These are phyloP conservation scores for Cercospora sojina DNA, from an alignment of 2,329 filamentous ascomycete species.

Conservation along the genomic window DNA sequence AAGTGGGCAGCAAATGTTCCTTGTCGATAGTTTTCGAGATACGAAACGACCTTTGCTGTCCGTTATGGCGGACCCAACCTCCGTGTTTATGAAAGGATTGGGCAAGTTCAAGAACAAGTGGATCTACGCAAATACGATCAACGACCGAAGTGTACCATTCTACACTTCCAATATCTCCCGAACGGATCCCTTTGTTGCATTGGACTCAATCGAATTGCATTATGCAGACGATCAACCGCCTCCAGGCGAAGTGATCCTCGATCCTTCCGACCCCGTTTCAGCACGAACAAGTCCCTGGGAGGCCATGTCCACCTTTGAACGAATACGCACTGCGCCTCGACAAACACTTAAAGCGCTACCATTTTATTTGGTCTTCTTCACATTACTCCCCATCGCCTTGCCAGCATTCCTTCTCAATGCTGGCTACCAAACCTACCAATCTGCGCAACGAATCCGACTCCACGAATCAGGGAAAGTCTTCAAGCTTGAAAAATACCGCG, in stretches of 20 bases:
- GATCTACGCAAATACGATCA: constrained; percentile 82
- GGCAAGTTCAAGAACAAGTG: constrained; percentile 72
- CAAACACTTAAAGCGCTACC: constrained; percentile 57
- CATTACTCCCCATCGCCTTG: constrained; percentile 73
- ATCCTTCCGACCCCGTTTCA: constrained; percentile 62
- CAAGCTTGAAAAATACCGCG: constrained; percentile 67
- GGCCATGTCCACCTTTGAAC: constrained; percentile 24
- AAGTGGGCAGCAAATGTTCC: constrained; percentile 84
- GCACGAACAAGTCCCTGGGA: constrained; percentile 36
- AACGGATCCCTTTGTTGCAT: constrained; percentile 72
- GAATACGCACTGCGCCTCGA: constrained; percentile 26
- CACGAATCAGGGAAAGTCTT: constrained; percentile 67
- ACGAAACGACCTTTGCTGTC: constrained; percentile 78
- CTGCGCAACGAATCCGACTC: constrained; percentile 69
- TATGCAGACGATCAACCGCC: constrained; percentile 69
- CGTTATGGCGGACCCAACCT: constrained; percentile 76
- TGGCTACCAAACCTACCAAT: constrained; percentile 72
- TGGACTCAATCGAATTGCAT: constrained; percentile 67
- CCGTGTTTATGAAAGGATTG: constrained; percentile 81
- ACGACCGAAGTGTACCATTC: constrained; percentile 77
- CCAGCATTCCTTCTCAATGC: constrained; percentile 73
- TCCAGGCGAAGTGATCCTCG: constrained; percentile 70
- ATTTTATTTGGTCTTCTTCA: constrained; percentile 60
- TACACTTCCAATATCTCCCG: constrained; percentile 79
- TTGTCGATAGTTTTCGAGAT: constrained; percentile 79